These are phyloP conservation scores for Suaeda aralocaspica DNA, from an alignment of 148 eudicot genomes.

Conservation along the genomic window DNA sequence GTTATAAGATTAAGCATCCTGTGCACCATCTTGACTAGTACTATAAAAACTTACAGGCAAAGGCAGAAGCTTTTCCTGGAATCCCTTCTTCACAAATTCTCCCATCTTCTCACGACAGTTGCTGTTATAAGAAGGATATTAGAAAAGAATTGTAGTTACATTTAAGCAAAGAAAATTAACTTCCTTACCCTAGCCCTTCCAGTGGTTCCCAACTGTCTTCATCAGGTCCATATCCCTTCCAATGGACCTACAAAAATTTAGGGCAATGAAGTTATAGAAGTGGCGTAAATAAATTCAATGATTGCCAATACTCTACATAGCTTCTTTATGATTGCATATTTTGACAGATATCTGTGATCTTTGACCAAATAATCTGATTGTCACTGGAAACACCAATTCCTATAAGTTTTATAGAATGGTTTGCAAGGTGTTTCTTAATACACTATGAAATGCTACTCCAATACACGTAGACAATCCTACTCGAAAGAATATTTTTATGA, in stretches of 20 bases:
- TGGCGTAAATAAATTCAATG: neutral
- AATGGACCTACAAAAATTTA: conserved; percentile 44
- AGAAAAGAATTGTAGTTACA: neutral
- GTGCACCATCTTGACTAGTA: neutral
- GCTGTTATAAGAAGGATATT: conserved; percentile 21
- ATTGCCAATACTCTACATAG: neutral
- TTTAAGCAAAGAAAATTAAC: too few relatives aligned
- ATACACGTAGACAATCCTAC: neutral
- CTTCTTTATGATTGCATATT: too few relatives aligned
- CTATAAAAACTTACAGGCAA: conserved; percentile 47
- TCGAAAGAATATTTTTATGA: neutral
- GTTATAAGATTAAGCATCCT: neutral
- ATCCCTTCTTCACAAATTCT: conserved; percentile 50
- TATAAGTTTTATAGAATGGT: neutral
- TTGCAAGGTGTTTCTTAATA: neutral
- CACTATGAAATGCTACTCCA: neutral
- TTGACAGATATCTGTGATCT: neutral
- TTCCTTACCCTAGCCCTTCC: conserved; percentile 58
- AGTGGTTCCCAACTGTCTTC: conserved; percentile 83
- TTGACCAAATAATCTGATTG: neutral
- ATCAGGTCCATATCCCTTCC: conserved; percentile 73
- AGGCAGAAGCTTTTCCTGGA: conserved; percentile 48
- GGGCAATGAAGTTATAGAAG: neutral
- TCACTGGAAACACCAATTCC: neutral
- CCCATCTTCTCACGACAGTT: conserved; percentile 45